These are phyloP conservation scores for Rhodotorula babjevae DNA, from an alignment of 768 basidiomycete species.

Conservation along the genomic window DNA sequence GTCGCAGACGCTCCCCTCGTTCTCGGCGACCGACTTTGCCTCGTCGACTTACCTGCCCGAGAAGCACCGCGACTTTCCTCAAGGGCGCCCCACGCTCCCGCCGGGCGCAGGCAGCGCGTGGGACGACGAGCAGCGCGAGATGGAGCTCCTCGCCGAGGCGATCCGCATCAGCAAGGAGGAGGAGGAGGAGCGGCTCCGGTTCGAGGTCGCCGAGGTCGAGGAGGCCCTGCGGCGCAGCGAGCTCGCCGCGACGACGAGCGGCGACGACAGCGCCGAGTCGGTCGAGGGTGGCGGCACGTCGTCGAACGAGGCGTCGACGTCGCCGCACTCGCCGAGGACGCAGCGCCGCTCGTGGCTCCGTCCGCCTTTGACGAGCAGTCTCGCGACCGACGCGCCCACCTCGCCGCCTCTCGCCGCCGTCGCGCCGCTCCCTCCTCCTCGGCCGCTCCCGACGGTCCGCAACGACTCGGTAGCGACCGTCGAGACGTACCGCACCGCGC, in stretches of 20 bases:
- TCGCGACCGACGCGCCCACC: background rate
- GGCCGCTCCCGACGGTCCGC: background rate
- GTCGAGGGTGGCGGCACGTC: background rate
- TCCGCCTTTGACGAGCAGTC: constrained; percentile 22
- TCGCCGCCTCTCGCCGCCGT: background rate
- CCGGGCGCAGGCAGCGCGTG: constrained; percentile 18
- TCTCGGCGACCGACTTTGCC: background rate
- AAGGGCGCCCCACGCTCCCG: constrained; percentile 14
- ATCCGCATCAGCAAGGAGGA: constrained; percentile 33
- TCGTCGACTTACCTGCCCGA: constrained; percentile 7
- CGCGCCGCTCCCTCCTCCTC: background rate
- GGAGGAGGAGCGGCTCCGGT: constrained; percentile 8
- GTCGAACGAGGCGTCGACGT: background rate
- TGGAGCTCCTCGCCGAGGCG: constrained; percentile 30
- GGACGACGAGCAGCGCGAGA: constrained; percentile 28
- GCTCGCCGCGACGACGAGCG: background rate
- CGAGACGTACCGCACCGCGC: constrained; percentile 12
- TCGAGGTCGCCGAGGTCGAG: constrained; percentile 12
- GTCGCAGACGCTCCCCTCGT: constrained; percentile 1
- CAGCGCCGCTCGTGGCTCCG: constrained; percentile 17
- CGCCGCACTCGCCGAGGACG: background rate
- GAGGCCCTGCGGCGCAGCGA: constrained; percentile 5
- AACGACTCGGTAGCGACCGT: background rate
- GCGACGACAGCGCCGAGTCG: background rate
- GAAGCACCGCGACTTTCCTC: constrained; percentile 10